Conservation (phyloP, 768 basidiomycete genomes). For the Harrya chromipes region DNA sequence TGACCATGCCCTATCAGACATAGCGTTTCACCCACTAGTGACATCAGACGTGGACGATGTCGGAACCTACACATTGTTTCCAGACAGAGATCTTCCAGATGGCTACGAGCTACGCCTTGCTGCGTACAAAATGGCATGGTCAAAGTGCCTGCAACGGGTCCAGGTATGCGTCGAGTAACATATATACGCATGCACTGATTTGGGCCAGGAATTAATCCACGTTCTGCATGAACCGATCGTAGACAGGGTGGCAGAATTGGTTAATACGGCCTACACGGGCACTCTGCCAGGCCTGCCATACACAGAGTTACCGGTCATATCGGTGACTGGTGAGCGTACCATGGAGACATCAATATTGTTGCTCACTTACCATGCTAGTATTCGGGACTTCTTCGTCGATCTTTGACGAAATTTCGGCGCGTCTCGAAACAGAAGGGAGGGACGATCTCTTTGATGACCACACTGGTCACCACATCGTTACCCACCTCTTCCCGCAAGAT, state of each 20-base stretch:
- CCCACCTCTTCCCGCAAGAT: constrained; percentile 58
- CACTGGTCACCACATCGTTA: constrained; percentile 29
- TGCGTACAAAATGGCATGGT: constrained; percentile 59
- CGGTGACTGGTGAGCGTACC: constrained; percentile 47
- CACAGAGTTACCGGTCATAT: constrained; percentile 57
- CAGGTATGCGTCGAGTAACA: constrained; percentile 40
- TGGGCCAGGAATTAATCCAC: constrained; percentile 42
- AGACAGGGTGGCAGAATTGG: constrained; percentile 39
- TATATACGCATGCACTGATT: neutral
- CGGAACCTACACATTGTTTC: constrained; percentile 26
- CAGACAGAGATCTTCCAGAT: constrained; percentile 29
- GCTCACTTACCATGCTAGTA: constrained; percentile 29
- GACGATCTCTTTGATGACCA: constrained; percentile 22
- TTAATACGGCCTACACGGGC: constrained; percentile 44
- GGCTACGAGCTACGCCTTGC: constrained; percentile 42
- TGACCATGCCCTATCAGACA: neutral
- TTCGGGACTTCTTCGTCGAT: constrained; percentile 45
- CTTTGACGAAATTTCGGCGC: constrained; percentile 41
- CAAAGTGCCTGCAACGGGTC: constrained; percentile 51
- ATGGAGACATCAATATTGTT: neutral
- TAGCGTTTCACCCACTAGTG: neutral
- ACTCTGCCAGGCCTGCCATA: constrained; percentile 55
- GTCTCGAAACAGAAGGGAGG: constrained; percentile 31
- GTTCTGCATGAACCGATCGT: constrained; percentile 50
- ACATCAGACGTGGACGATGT: constrained; percentile 15